Conservation (phyloP, 345 rosid species). For the Cardamine resedifolia region DNA sequence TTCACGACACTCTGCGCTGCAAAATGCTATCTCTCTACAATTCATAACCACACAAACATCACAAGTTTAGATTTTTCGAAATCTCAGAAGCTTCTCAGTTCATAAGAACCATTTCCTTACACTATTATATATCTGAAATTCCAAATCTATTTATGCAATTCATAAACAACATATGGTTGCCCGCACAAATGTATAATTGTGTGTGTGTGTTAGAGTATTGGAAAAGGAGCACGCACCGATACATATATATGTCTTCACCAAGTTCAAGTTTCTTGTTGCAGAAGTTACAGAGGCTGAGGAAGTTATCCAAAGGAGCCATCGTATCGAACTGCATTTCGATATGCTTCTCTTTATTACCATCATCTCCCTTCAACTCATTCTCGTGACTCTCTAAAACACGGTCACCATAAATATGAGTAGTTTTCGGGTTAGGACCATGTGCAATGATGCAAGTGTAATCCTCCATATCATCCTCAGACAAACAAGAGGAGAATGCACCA, state of each 20-base stretch:
- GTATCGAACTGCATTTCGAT: slow-evolving; percentile 2
- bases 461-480: slow-evolving; percentile 69
- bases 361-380: slow-evolving; percentile 33
- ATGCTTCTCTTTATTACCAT: slow-evolving; percentile 27
- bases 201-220: neutral
- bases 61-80: slow-evolving; percentile 3
- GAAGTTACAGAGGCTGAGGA: slow-evolving; percentile 64
- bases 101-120: neutral
- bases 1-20: slow-evolving; percentile 66
- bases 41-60: slow-evolving; percentile 14
- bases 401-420: slow-evolving; percentile 82
- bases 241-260: slow-evolving; percentile 73
- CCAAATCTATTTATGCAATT: neutral
- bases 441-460: slow-evolving; percentile 86
- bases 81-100: neutral
- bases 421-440: slow-evolving; percentile 80
- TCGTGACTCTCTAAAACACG: slow-evolving; percentile 60
- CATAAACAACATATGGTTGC: neutral
- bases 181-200: neutral
- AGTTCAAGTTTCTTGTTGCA: slow-evolving; percentile 69
- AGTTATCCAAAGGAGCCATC: slow-evolving; percentile 37
- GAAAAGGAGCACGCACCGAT: slow-evolving; percentile 54
- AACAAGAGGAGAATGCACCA: slow-evolving; percentile 35
- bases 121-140: neutral
- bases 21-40: slow-evolving; percentile 84